phyloP scores from a whole-genome alignment of 2,329 filamentous ascomycete genomes.

The Nakataea oryzae region DNA sequence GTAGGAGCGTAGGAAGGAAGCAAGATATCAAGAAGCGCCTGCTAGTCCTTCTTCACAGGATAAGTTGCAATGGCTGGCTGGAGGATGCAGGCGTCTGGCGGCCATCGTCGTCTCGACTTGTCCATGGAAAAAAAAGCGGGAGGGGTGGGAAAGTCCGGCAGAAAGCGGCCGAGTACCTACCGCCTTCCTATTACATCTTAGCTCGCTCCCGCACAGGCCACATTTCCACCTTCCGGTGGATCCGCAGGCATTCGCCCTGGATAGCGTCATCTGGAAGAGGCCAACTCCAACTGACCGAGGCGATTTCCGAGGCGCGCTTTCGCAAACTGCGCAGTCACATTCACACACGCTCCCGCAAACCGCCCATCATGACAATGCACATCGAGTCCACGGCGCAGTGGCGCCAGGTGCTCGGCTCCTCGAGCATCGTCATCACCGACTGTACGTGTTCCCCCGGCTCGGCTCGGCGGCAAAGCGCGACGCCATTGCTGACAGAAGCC shows the following conservation, averaged over 20 bases:
- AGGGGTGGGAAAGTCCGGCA: conserved; percentile 10
- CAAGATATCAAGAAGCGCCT: not conserved
- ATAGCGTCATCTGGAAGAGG: not conserved
- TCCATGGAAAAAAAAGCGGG: not conserved
- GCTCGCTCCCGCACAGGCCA: not conserved
- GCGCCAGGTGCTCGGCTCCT: conserved; percentile 58
- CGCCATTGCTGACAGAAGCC: conserved; percentile 10
- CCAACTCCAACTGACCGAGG: not conserved
- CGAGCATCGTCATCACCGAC: conserved; percentile 76
- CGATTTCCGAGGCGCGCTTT: not conserved
- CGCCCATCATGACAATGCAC: conserved; percentile 33
- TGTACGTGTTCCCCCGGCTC: conserved; percentile 52
- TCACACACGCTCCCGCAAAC: not conserved
- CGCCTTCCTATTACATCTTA: conserved; percentile 11
- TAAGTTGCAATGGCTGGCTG: no score
- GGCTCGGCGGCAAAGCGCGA: not conserved
- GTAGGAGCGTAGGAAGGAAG: not conserved
- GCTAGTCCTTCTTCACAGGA: not conserved
- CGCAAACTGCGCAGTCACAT: not conserved
- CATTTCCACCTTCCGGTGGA: not conserved
- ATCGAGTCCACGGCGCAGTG: conserved; percentile 63
- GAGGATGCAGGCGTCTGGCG: not conserved
- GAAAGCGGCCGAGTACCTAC: conserved; percentile 9
- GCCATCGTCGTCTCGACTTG: not conserved
- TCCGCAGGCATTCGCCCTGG: not conserved